These are phyloP conservation scores for Rutstroemia sydowiana DNA, from an alignment of 2,329 filamentous ascomycete species.

Conservation along the genomic window DNA sequence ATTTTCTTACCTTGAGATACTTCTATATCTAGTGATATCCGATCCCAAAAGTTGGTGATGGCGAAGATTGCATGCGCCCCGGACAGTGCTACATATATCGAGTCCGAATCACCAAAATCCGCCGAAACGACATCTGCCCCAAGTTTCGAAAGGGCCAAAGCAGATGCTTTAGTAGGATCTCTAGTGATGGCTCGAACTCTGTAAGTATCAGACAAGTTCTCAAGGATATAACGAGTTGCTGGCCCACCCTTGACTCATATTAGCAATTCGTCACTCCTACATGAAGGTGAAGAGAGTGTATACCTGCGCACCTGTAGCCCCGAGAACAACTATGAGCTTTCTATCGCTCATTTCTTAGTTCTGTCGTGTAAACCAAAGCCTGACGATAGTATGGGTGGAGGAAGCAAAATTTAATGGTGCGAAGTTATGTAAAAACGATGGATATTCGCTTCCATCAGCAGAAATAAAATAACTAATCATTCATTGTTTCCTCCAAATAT, in stretches of 20 bases:
- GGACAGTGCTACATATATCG: background rate
- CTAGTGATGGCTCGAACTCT: background rate
- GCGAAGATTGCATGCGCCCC: slow-evolving; percentile 1
- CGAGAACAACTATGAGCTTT: background rate
- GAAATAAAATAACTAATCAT: background rate
- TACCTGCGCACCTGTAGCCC: background rate
- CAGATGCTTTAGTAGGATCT: background rate
- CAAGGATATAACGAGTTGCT: slow-evolving; percentile 1
- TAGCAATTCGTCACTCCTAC: background rate
- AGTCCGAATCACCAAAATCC: background rate
- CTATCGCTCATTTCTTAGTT: background rate
- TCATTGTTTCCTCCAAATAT: background rate
- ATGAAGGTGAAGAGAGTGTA: background rate
- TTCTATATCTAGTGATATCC: background rate
- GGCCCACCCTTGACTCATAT: background rate
- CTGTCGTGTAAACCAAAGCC: background rate
- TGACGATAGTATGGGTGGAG: background rate
- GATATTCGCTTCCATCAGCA: too few relatives aligned
- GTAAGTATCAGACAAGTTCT: slow-evolving; percentile 1
- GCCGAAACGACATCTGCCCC: background rate
- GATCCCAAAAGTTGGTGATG: slow-evolving; percentile 4
- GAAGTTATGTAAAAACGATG: background rate
- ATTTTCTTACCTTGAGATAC: background rate
- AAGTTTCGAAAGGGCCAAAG: background rate
- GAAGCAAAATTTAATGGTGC: background rate